A percentile compares a stretch with the other conserved stretches of the same genome.
These are phyloP conservation scores for Butyriboletus loyo DNA, from an alignment of 768 basidiomycete genomes.

Conservation along the genomic window DNA sequence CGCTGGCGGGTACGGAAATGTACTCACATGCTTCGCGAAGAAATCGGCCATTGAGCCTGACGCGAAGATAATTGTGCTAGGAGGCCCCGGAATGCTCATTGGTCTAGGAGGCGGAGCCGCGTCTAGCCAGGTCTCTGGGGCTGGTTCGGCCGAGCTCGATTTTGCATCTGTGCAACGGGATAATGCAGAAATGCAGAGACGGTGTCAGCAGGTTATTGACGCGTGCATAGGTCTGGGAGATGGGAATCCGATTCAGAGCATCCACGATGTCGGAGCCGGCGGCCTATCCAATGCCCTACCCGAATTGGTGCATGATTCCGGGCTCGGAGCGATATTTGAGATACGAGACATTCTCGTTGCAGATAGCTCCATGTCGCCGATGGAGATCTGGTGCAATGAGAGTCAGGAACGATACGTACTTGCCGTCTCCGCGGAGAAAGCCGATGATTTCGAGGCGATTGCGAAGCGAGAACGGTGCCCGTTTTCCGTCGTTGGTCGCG, in stretches of 20 bases:
- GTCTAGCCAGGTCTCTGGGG: slow-evolving; percentile 88
- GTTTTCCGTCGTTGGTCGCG: slow-evolving; percentile 86
- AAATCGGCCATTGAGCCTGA: slow-evolving; percentile 78
- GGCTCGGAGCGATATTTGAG: slow-evolving; percentile 89
- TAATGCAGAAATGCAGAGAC: slow-evolving; percentile 96
- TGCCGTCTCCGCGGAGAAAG: slow-evolving; percentile 68
- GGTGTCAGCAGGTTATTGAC: slow-evolving; percentile 97
- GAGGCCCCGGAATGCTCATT: slow-evolving; percentile 95
- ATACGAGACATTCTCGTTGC: slow-evolving; percentile 91
- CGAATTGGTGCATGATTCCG: slow-evolving; percentile 94
- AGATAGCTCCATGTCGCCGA: slow-evolving; percentile 92
- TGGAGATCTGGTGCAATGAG: slow-evolving; percentile 99
- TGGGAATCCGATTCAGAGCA: slow-evolving; percentile 83
- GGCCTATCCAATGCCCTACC: slow-evolving; percentile 96
- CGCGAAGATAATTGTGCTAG: slow-evolving; percentile 87
- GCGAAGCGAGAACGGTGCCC: slow-evolving; percentile 90
- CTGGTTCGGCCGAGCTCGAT: slow-evolving; percentile 88
- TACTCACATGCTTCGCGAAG: slow-evolving; percentile 75
- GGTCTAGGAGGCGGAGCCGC: slow-evolving; percentile 97
- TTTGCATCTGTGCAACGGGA: slow-evolving; percentile 98
- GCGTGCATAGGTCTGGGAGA: slow-evolving; percentile 65
- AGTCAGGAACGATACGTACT: slow-evolving; percentile 97
- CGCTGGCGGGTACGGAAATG: slow-evolving; percentile 94
- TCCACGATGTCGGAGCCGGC: slow-evolving; percentile 98
- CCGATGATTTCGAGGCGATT: slow-evolving; percentile 66